Evolutionary conservation across 2,329 filamentous ascomycete genomes (phyloP).

Genomic region (Alternaria burnsii): DNA sequence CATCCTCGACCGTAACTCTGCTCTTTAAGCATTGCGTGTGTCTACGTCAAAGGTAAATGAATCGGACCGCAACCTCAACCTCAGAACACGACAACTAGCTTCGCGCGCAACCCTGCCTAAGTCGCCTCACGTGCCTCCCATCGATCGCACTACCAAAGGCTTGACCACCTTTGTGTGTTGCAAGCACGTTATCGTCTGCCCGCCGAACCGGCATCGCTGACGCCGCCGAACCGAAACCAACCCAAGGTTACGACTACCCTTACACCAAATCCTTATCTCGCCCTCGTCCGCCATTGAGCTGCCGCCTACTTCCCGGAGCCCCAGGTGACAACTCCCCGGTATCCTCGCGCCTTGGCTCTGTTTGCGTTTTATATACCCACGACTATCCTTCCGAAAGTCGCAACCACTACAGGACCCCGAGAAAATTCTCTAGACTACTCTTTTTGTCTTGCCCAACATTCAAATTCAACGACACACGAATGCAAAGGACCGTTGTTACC

Average conservation of each 20-base stretch:
- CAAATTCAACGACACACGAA: slow-evolving; percentile 34
- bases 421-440: not conserved
- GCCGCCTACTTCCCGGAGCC: slow-evolving; percentile 15
- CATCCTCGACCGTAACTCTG: slow-evolving; percentile 21
- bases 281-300: slow-evolving; percentile 23
- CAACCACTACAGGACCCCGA: slow-evolving; percentile 1
- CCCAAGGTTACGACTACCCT: slow-evolving; percentile 17
- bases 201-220: slow-evolving; percentile 35
- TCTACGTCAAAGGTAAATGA: slow-evolving; percentile 17
- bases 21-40: slow-evolving; percentile 5
- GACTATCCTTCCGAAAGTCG: slow-evolving; percentile 17
- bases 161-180: slow-evolving; percentile 13
- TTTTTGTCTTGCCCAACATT: slow-evolving; percentile 5
- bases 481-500: slow-evolving; percentile 77
- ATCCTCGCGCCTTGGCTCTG: slow-evolving; percentile 26
- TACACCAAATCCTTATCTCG: slow-evolving; percentile 36
- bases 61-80: slow-evolving; percentile 15
- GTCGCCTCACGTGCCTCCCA: slow-evolving; percentile 34
- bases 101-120: slow-evolving; percentile 34
- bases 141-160: slow-evolving; percentile 26
- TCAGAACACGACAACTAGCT: slow-evolving; percentile 14
- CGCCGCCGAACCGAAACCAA: slow-evolving; percentile 23
- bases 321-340: slow-evolving; percentile 20
- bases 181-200: slow-evolving; percentile 28
- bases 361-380: slow-evolving; percentile 35